Evolutionary conservation across 495 filamentous ascomycete genomes (phyloP).

Genomic region (Hyaloscypha variabilis): DNA sequence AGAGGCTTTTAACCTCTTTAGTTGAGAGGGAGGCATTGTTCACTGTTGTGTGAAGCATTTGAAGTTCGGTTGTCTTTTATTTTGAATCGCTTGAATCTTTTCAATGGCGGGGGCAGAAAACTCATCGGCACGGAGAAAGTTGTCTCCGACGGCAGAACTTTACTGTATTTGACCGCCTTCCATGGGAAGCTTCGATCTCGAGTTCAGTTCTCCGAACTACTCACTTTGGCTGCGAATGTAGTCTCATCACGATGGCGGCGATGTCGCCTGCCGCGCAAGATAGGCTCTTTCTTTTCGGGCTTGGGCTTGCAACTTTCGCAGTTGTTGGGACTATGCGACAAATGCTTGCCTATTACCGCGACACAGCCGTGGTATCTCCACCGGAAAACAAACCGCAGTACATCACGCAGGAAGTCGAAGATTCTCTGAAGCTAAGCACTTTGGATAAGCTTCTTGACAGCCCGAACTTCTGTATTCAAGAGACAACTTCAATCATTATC

Average conservation of each 20-base stretch:
- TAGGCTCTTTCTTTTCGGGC: constrained; percentile 41
- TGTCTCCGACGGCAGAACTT: neutral
- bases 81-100: constrained; percentile 33
- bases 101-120: constrained; percentile 13
- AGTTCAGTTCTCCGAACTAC: neutral
- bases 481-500: constrained; percentile 53
- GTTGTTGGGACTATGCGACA: constrained; percentile 40
- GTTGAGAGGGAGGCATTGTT: constrained; percentile 88
- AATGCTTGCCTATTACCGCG: constrained; percentile 46
- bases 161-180: too few relatives aligned
- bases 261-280: constrained; percentile 40
- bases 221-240: constrained; percentile 22
- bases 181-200: neutral
- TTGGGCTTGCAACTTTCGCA: constrained; percentile 42
- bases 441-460: constrained; percentile 53
- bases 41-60: constrained; percentile 29
- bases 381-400: constrained; percentile 56
- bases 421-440: constrained; percentile 49
- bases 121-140: neutral
- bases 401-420: constrained; percentile 63
- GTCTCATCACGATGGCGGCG: constrained; percentile 28
- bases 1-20: constrained; percentile 92
- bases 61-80: constrained; percentile 21
- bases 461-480: constrained; percentile 55
- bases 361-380: constrained; percentile 49